A percentile compares a stretch with the other conserved stretches of the same genome.
Conservation (phyloP, 164 flowering plant genomes). For the Chimonanthus salicifolius region DNA sequence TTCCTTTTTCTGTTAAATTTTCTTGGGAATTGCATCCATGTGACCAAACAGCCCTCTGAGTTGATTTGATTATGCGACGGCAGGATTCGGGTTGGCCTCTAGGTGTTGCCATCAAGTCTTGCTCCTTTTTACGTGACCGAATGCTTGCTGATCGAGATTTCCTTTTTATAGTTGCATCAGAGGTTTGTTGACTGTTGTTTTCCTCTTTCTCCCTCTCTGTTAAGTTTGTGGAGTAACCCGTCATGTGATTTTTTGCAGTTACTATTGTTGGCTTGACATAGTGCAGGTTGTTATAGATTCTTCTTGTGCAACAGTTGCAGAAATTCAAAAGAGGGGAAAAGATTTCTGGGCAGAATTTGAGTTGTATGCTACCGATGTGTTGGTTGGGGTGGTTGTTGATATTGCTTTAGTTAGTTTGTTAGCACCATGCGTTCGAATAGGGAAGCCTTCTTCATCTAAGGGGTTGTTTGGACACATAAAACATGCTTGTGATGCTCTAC, state of each 20-base stretch:
- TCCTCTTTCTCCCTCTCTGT: not conserved
- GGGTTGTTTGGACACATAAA: constrained; percentile 59
- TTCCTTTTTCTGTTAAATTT: not conserved
- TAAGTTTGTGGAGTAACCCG: not conserved
- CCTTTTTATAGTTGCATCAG: constrained; percentile 82
- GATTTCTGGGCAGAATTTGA: constrained; percentile 96
- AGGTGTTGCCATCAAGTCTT: constrained; percentile 52
- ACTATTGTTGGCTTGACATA: constrained; percentile 3
- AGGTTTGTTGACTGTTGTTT: constrained; percentile 38
- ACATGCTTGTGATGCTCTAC: constrained; percentile 59
- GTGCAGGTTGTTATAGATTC: constrained; percentile 86
- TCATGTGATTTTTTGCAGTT: not conserved
- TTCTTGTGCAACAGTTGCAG: constrained; percentile 93
- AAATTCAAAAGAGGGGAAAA: constrained; percentile 85
- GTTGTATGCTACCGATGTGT: constrained; percentile 75
- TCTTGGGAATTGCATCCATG: not conserved
- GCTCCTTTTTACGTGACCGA: constrained; percentile 66
- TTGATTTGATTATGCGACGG: not conserved
- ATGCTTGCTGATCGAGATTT: constrained; percentile 89
- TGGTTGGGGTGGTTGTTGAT: constrained; percentile 74
- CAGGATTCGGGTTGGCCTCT: constrained; percentile 63
- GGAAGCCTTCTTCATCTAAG: constrained; percentile 48
- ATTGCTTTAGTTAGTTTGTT: constrained; percentile 83
- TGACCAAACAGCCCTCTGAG: not conserved
- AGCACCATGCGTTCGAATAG: constrained; percentile 85